Evolutionary conservation across 805 yeast species (phyloP).

Genomic region (Pichia thaimueangensis): DNA sequence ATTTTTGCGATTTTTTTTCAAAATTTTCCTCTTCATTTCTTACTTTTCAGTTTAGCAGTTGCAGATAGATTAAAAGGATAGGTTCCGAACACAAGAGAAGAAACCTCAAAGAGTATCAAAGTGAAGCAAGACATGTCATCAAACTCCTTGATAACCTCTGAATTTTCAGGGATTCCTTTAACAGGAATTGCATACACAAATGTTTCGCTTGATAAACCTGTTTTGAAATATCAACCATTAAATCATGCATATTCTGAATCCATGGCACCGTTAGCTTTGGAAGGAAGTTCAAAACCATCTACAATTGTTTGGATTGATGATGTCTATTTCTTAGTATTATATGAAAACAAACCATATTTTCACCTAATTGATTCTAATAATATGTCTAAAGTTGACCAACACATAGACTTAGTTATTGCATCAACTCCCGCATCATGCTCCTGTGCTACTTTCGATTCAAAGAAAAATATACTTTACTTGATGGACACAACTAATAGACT

Average conservation of each 20-base stretch:
- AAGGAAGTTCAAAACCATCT: slow-evolving; percentile 2
- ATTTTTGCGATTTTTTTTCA: background rate
- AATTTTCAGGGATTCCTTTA: slow-evolving; percentile 3
- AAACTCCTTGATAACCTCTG: slow-evolving; percentile 4
- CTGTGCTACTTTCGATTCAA: slow-evolving; percentile 4
- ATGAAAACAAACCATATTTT: slow-evolving; percentile 9
- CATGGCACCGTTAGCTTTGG: slow-evolving; percentile 4
- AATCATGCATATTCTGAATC: slow-evolving; percentile 2
- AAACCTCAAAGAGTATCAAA: background rate
- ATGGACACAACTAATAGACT: slow-evolving; percentile 12
- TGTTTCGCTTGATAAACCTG: slow-evolving; percentile 8
- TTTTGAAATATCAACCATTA: slow-evolving; percentile 9
- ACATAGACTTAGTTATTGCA: slow-evolving; percentile 3
- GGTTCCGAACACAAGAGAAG: background rate
- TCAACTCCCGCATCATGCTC: slow-evolving; percentile 8
- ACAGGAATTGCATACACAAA: slow-evolving; percentile 8
- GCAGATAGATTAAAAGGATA: background rate
- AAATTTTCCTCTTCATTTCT: background rate
- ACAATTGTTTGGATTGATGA: slow-evolving; percentile 6
- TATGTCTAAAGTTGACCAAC: slow-evolving; percentile 3
- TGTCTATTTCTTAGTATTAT: slow-evolving; percentile 4
- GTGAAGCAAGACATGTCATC: background rate
- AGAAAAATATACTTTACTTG: background rate
- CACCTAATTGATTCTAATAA: slow-evolving; percentile 5
- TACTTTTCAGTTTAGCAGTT: background rate